Base-by-base conservation (phyloP, 495 filamentous ascomycete species). In the Xylaria castorea region DNA sequence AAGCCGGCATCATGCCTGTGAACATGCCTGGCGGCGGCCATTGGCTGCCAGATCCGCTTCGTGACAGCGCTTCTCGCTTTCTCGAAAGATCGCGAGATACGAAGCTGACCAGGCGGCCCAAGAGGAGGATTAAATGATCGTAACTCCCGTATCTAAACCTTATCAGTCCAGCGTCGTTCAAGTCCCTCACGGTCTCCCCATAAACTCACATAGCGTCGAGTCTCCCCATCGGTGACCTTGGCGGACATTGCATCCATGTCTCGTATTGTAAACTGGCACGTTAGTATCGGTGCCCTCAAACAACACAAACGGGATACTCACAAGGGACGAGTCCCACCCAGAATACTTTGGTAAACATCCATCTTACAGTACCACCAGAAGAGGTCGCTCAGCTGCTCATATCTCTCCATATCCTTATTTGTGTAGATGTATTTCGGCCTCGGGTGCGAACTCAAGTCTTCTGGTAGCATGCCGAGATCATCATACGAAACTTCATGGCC, bases 351-450 rank as follows among this genome's bases (percentile, higher is more conserved):
- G 75, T 94, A 93, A 7, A 91, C 88, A 81, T 99, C 96, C 81
- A 97, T 95, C 82, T 97, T 97, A 68, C 87, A 90, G 81, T 92
- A 99, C 94, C 94, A 98, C 96, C 96, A 99, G 82, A 92, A 97
- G 38, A 99, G 84, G 81, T 99, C 96, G 68, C 91, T 89, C 66
- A 97, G 88, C 48, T 92, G 88, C 78, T 94, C 90, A 76, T 92
- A 97, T 32, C 83, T 88, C 72, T 95, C 92, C 63, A 95, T 86
- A 62, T 96, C 93, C 69, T 90, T 91, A 25, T 89, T 85, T 4
- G 89, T 89, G 53, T 91, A 89, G n/a, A 74, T 75, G 14, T 73
- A 66, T 53, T 76, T 78, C 63, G 76, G 73, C 36, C 67, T 71
- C 14, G 65, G 71, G 48, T 78, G 77, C 40, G 73, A 68, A 71